Conservation (phyloP, 202 grass and related monocot species). For the Dendrocalamus latiflorus region DNA sequence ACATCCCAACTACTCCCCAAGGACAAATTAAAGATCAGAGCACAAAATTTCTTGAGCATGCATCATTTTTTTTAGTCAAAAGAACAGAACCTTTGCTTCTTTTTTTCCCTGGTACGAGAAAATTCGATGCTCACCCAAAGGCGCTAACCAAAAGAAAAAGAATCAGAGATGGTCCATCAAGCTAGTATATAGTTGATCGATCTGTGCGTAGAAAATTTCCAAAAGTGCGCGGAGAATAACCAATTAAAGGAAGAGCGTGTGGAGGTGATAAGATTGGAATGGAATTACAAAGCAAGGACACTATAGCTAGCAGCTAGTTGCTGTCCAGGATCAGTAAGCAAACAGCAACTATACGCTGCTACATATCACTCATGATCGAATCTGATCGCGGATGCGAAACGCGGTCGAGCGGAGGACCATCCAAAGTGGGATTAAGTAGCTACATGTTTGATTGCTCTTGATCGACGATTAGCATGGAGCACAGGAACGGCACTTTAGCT, state of each 20-base stretch:
- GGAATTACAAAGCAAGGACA: not conserved
- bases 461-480: not conserved
- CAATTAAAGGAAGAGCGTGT: conserved; percentile 7
- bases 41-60: not conserved
- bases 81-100: not conserved
- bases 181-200: not conserved
- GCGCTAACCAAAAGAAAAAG: not conserved
- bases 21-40: not conserved
- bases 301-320: not conserved
- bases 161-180: not conserved
- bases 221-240: not conserved
- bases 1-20: not conserved
- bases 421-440: not conserved
- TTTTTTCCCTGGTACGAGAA: not conserved
- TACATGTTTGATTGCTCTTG: not conserved
- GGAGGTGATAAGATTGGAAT: conserved; percentile 24
- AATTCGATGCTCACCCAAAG: conserved; percentile 18
- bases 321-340: conserved; percentile 2
- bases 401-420: not conserved
- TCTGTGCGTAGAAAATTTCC: not conserved
- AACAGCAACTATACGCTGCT: not conserved
- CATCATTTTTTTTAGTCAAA: not conserved
- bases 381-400: not conserved
- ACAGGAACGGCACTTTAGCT: not conserved
- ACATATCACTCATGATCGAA: not conserved